Evolutionary conservation across 768 basidiomycete genomes (phyloP).

Genomic region (Amanita inopinata): DNA sequence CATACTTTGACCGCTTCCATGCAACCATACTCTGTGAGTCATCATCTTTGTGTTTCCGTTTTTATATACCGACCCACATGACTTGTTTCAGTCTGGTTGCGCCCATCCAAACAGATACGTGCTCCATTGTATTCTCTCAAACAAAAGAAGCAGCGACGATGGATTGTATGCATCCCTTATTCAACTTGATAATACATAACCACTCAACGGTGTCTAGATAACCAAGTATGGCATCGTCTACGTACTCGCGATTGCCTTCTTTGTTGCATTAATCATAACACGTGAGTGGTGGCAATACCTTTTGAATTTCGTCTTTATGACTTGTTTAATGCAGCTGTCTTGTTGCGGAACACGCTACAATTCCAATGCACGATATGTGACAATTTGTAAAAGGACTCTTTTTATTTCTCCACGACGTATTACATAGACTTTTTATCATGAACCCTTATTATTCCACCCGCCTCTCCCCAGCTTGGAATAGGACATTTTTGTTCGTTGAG

Average conservation of each 20-base stretch:
- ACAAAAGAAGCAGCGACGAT: constrained; percentile 81
- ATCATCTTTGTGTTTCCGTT: constrained; percentile 1
- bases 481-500: too few relatives aligned
- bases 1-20: constrained; percentile 87
- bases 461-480: too few relatives aligned
- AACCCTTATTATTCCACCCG: neutral
- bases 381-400: constrained; percentile 41
- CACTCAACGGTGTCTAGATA: constrained; percentile 34
- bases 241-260: constrained; percentile 52
- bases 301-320: constrained; percentile 9
- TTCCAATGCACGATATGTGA: constrained; percentile 61
- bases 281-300: constrained; percentile 40
- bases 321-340: constrained; percentile 32
- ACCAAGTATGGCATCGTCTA: constrained; percentile 81
- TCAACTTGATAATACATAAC: constrained; percentile 2
- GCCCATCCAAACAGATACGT: constrained; percentile 89
- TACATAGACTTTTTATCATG: constrained; percentile 6
- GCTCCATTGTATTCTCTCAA: constrained; percentile 86
- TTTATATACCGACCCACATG: constrained; percentile 14
- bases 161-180: constrained; percentile 54
- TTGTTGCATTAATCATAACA: constrained; percentile 67
- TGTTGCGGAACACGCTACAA: constrained; percentile 51
- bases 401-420: constrained; percentile 26
- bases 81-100: constrained; percentile 70
- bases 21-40: constrained; percentile 85